Evolutionary conservation across 1,139 yeast species (phyloP).

Genomic region (Diutina mesorugosa): DNA sequence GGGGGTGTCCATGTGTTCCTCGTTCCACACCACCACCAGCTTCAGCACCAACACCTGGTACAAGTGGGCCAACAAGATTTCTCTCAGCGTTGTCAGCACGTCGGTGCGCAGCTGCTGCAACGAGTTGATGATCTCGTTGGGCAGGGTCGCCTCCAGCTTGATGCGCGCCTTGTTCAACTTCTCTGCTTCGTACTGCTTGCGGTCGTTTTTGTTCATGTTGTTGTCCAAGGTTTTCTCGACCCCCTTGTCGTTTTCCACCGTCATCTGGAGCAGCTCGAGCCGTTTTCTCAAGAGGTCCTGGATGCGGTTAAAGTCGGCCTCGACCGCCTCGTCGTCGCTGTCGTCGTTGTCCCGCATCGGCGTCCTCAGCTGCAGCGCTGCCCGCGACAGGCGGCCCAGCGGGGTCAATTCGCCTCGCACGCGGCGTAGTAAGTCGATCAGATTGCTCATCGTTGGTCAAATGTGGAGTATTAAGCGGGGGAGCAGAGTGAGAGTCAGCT

Average conservation of each 20-base stretch:
- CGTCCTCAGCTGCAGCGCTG: constrained; percentile 12
- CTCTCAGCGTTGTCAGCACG: constrained; percentile 37
- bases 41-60: constrained; percentile 33
- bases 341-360: constrained; percentile 32
- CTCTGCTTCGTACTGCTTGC: constrained; percentile 19
- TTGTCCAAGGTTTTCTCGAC: constrained; percentile 8
- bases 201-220: constrained; percentile 6
- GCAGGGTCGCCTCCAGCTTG: constrained; percentile 23
- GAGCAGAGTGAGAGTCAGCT: background rate
- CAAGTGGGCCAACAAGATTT: constrained; percentile 36
- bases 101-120: constrained; percentile 28
- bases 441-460: background rate
- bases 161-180: constrained; percentile 23
- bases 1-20: constrained; percentile 19
- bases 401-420: constrained; percentile 1
- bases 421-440: background rate
- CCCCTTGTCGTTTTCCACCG: constrained; percentile 8
- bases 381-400: constrained; percentile 1
- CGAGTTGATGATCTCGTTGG: constrained; percentile 27
- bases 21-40: constrained; percentile 27
- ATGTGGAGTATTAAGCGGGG: background rate
- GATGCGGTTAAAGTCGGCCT: constrained; percentile 24
- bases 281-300: constrained; percentile 28
- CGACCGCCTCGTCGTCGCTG: constrained; percentile 29
- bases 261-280: constrained; percentile 20